Evolutionary conservation across 495 filamentous ascomycete genomes (phyloP).

Genomic region (Parachaetomium inaequale): DNA sequence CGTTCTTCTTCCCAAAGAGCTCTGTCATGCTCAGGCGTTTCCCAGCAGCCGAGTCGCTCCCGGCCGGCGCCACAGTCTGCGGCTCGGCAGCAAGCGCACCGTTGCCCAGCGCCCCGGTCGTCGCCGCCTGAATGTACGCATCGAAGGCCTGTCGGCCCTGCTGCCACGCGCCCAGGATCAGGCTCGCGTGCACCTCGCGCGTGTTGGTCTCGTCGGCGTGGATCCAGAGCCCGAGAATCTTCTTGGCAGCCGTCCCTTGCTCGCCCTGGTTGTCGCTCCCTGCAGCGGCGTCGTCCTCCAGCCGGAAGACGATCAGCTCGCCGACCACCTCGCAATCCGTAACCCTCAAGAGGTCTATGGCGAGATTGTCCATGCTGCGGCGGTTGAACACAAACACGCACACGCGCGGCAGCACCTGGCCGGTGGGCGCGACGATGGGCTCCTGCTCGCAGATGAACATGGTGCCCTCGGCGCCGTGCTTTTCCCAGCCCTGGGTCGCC

Average conservation of each 20-base stretch:
- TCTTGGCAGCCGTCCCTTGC: constrained; percentile 22
- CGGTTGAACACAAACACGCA: constrained; percentile 49
- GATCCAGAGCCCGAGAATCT: constrained; percentile 46
- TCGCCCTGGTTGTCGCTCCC: constrained; percentile 30
- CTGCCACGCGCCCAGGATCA: constrained; percentile 41
- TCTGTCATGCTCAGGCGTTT: constrained; percentile 32
- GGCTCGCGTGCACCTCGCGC: constrained; percentile 32
- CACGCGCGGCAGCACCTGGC: constrained; percentile 28
- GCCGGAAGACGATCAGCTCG: constrained; percentile 42
- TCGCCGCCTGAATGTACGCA: constrained; percentile 12
- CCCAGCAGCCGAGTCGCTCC: constrained; percentile 17
- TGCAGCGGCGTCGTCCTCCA: constrained; percentile 31
- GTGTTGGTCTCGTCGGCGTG: constrained; percentile 45
- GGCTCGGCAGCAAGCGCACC: constrained; percentile 12
- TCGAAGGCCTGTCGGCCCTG: constrained; percentile 30
- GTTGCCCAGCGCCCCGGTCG: constrained; percentile 11
- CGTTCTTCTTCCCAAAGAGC: constrained; percentile 32
- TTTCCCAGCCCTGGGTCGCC: constrained; percentile 65
- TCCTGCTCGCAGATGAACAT: constrained; percentile 72
- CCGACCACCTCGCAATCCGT: constrained; percentile 41
- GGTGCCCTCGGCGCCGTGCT: constrained; percentile 70
- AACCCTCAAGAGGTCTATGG: constrained; percentile 39
- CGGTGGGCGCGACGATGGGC: constrained; percentile 30
- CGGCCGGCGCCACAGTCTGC: neutral
- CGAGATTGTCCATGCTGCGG: constrained; percentile 42